Conservation (phyloP, 805 yeast genomes). For the Yamadazyma takamatsuzukensis region DNA sequence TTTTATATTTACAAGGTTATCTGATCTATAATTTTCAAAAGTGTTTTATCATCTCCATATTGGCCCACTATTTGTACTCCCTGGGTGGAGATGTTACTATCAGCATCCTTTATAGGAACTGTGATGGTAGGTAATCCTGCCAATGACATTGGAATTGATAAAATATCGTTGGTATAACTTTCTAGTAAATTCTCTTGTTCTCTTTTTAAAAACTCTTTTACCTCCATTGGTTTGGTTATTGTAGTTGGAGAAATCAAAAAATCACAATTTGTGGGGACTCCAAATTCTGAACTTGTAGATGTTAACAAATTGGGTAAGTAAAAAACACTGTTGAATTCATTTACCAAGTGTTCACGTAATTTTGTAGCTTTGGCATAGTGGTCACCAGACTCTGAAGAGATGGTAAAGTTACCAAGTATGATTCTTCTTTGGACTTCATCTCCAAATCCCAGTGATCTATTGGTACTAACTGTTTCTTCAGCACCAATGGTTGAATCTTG, state of each 20-base stretch:
- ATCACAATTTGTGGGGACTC: constrained; percentile 39
- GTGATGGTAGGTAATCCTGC: constrained; percentile 88
- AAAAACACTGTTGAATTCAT: constrained; percentile 67
- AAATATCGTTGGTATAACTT: constrained; percentile 74
- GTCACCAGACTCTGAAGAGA: constrained; percentile 71
- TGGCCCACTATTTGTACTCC: constrained; percentile 88
- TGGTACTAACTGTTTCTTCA: constrained; percentile 27
- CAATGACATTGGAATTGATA: constrained; percentile 86
- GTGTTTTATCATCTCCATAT: constrained; percentile 70
- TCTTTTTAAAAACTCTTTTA: constrained; percentile 38
- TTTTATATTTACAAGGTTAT: constrained; percentile 3
- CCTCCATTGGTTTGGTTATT: constrained; percentile 49
- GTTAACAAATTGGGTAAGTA: constrained; percentile 40
- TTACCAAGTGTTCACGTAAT: constrained; percentile 55
- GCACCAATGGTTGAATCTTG: constrained; percentile 18
- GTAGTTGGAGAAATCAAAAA: constrained; percentile 74
- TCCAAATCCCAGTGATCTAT: constrained; percentile 71
- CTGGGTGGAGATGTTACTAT: constrained; percentile 24
- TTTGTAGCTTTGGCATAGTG: constrained; percentile 75
- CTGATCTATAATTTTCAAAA: constrained; percentile 39
- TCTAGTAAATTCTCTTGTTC: constrained; percentile 47
- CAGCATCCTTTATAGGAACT: constrained; percentile 53
- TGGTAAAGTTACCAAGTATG: constrained; percentile 78
- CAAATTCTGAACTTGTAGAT: background rate
- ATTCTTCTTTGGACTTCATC: constrained; percentile 80